Evolutionary conservation across 2,329 filamentous ascomycete genomes (phyloP).

Genomic region (Seiridium unicorne): DNA sequence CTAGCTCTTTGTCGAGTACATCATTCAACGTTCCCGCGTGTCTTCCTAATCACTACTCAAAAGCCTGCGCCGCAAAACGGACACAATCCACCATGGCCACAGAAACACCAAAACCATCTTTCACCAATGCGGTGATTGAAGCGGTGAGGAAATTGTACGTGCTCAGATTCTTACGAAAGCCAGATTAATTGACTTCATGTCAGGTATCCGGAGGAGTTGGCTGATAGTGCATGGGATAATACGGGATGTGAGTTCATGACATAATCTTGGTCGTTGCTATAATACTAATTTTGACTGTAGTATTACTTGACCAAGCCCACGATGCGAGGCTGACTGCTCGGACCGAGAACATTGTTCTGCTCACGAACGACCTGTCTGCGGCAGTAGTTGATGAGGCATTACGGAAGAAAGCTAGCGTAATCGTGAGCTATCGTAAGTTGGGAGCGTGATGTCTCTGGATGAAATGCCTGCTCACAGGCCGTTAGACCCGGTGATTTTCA

Average conservation of each 20-base stretch:
- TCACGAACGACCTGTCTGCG: conserved; percentile 86
- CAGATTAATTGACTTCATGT: background rate
- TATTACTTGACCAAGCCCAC: conserved; percentile 51
- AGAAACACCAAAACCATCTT: conserved; percentile 20
- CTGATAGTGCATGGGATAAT: conserved; percentile 92
- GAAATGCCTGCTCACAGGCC: background rate
- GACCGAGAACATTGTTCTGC: conserved; percentile 39
- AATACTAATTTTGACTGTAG: background rate
- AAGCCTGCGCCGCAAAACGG: background rate
- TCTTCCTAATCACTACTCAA: too few species aligned
- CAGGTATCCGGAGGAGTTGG: conserved; percentile 85
- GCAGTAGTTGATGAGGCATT: conserved; percentile 91
- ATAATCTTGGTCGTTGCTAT: conserved; percentile 28
- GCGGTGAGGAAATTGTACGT: conserved; percentile 78
- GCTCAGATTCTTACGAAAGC: too few species aligned
- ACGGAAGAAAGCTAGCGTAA: conserved; percentile 67
- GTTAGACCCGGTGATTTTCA: conserved; percentile 93
- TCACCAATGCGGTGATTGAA: conserved; percentile 63
- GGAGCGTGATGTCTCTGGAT: background rate
- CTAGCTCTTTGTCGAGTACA: background rate
- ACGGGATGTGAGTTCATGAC: conserved; percentile 59
- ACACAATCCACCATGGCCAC: conserved; percentile 18
- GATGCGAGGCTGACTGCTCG: conserved; percentile 57
- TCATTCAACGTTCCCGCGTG: background rate
- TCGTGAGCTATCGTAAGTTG: conserved; percentile 81